Base-by-base conservation (phyloP, 2,329 filamentous ascomycete genomes). In the Helminthosporium solani region DNA sequence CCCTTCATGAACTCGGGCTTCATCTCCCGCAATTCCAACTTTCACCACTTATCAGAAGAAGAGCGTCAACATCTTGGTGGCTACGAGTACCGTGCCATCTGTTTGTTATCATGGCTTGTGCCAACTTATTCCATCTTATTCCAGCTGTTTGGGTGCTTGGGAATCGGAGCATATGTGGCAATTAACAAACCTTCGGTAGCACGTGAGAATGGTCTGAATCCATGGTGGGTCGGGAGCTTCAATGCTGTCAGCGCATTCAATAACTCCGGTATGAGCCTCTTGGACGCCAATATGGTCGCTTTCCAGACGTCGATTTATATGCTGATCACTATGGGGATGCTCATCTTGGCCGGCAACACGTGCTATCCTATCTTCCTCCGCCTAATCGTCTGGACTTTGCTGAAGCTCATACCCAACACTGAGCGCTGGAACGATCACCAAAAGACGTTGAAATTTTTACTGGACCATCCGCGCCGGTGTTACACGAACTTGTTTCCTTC, bases 221-320 rank as follows among this genome's bases (percentile, higher is more conserved):
- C 15, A 78, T 50, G 33, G 77, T 77, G 79, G 77, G 76, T 76
- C 56, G 58, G 73, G 61, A 77, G 82, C 35, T 88, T 87, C 69
- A 83, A 85, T 50, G 81, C 81, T 2, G 78, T 82, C 3, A 85
- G 82, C 15, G 84, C 84, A 0, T 88, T 73, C 9, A 66, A 73
- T 53, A 81, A 81, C 52, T 67, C 80, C 7, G 78, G 78, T 21
- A 76, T 78, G 50, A 78, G 76, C 0, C 68, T 81, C 0, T 75
- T 78, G 0, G 76, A 80, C 47, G 78, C 75, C 1, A 44, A 66
- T 38, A 83, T 88, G 73, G 71, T 79, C 2, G 78, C 79, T 1
- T 85, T 83, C 49, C 76, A 80, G 49, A 70, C 56, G 1, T 61
- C 61, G 7, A 62, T 64, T 36, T 73, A 69, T 1, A 66, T 79